These are phyloP conservation scores for Umbelopsis vinacea DNA, from an alignment of 192 early-diverging fungal genomes.

Conservation along the genomic window DNA sequence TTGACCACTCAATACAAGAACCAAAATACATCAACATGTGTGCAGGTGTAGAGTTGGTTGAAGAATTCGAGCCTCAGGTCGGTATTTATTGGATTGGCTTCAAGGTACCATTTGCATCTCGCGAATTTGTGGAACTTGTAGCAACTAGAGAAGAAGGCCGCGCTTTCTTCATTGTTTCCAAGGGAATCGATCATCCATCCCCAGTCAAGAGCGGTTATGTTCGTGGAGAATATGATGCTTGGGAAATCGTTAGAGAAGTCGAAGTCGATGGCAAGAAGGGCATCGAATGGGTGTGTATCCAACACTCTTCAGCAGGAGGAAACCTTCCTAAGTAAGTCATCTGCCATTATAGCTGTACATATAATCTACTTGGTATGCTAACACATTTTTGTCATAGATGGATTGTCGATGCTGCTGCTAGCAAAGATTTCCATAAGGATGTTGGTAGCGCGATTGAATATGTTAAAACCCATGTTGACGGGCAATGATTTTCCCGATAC, in stretches of 20 bases:
- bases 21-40: conserved; percentile 23
- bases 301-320: conserved; percentile 24
- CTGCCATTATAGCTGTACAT: neutral
- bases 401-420: conserved; percentile 12
- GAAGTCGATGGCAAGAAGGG: neutral
- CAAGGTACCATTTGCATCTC: conserved; percentile 23
- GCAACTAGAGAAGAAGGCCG: conserved; percentile 16
- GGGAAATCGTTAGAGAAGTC: conserved; percentile 2
- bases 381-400: neutral
- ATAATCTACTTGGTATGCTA: neutral
- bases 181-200: neutral
- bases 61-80: neutral
- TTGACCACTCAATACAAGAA: conserved; percentile 19
- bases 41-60: conserved; percentile 1
- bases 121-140: conserved; percentile 27
- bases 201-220: conserved; percentile 7
- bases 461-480: neutral
- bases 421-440: neutral
- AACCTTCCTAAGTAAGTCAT: conserved; percentile 7
- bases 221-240: conserved; percentile 5
- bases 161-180: conserved; percentile 9
- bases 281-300: conserved; percentile 24
- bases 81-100: conserved; percentile 29
- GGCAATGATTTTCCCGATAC: neutral
- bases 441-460: neutral